Base-by-base conservation (phyloP, 176 grass and related monocot species). In the Raddia guianensis region DNA sequence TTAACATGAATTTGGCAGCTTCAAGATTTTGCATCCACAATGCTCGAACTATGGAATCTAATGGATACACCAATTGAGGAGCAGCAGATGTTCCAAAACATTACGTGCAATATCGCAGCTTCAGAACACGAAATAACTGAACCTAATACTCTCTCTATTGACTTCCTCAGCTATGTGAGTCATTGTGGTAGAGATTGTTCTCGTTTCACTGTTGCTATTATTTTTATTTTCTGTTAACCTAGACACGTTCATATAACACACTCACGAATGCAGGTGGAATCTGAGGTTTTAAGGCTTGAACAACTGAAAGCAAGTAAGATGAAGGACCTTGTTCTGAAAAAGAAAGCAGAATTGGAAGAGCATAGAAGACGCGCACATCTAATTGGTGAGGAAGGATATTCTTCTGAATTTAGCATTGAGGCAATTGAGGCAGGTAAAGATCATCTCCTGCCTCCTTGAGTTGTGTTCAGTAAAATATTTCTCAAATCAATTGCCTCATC, bases 31-130 rank as follows among this genome's bases (percentile, higher is more conserved):
- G 92, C 88, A n/a, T 91, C 88, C 43, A 87, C 75, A 75, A 88
- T 98, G 88, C 86, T 98, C 49, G 90, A 93, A 66, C 76, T 98
- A 55, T 95, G 96, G 96, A 91, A 95, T 83, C 80, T 98, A 43
- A 93, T 98, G 96, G 92, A 98, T 55, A 93, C 90, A 59, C 92
- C 96, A 68, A 70, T 90, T 16, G 90, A 93, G 91, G 96, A 98
- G 64, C 92, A 95, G 75, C 84, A 93, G 84, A 66, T 87, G 75
- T 98, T 98, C 84, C 92, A 88, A 77, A 93, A 89, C 63, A 82
- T 98, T 46, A 93, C 92, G 1, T 78, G 84, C 49, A 98, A 92
- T 69, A 90, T 93, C 75, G 90, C 90, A 72, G 88, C 88, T 77
- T 93, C 84, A 6, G 88, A 95, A 74, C 64, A 95, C 78, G 96